Percentiles rank a stretch among this genome's conserved stretches.
These are phyloP conservation scores for Pythium graminicola DNA, from an alignment of 352 stramenopile species.

Conservation along the genomic window DNA sequence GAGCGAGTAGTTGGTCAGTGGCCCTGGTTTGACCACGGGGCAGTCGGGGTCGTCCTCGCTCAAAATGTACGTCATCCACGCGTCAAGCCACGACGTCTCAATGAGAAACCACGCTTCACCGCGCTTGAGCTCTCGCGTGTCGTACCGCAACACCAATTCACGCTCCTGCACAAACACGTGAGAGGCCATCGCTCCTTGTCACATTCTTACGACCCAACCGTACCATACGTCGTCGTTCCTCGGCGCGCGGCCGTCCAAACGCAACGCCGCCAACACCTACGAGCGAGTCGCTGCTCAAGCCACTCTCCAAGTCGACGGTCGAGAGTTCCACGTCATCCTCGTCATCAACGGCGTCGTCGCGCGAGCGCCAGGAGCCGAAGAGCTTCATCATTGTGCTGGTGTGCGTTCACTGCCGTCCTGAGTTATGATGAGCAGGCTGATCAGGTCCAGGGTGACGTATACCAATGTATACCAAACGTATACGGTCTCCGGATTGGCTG, in stretches of 20 bases:
- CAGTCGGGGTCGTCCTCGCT: conserved; percentile 53
- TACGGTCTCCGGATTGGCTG: conserved; percentile 15
- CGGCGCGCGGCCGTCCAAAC: conserved; percentile 23
- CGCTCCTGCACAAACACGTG: conserved; percentile 37
- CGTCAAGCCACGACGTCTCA: conserved; percentile 70
- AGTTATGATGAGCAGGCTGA: neutral
- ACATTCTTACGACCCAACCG: neutral
- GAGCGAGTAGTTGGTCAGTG: conserved; percentile 64
- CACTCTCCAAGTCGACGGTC: conserved; percentile 25
- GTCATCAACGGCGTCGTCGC: conserved; percentile 7
- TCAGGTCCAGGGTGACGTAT: conserved; percentile 5
- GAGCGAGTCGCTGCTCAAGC: conserved; percentile 8
- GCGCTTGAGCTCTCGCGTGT: conserved; percentile 54
- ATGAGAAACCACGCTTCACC: conserved; percentile 77
- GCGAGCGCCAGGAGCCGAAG: conserved; percentile 20
- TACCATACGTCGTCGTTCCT: conserved; percentile 26
- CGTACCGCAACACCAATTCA: conserved; percentile 58
- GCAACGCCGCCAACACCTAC: conserved; percentile 1
- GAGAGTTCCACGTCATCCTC: conserved; percentile 19
- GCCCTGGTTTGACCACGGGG: conserved; percentile 40
- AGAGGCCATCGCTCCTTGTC: no score
- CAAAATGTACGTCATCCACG: conserved; percentile 75
- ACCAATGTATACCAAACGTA: conserved; percentile 13
- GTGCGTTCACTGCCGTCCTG: no score
- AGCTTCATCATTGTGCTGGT: conserved; percentile 21